Conservation (phyloP, 768 basidiomycete species). For the Russula foetens region DNA sequence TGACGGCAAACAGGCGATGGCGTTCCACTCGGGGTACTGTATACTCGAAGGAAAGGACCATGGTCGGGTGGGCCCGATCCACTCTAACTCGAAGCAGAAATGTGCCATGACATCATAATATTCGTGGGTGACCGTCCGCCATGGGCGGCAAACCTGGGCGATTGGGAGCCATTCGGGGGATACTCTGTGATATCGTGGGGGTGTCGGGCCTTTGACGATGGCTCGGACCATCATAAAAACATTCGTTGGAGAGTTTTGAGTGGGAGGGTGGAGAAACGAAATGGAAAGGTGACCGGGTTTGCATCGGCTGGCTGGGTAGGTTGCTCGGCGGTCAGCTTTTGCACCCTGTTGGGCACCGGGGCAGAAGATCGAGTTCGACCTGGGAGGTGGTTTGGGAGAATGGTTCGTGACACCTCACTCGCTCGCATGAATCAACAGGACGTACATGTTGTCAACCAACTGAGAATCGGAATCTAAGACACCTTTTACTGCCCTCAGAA, state of each 20-base stretch:
- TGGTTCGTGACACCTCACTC: background rate
- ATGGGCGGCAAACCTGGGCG: constrained; percentile 10
- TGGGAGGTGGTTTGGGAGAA: background rate
- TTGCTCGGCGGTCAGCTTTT: no score
- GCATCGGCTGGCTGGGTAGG: background rate
- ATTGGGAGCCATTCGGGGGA: constrained; percentile 13
- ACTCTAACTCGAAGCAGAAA: no score
- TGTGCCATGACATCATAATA: no score
- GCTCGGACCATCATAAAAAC: constrained; percentile 5
- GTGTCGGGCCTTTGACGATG: background rate
- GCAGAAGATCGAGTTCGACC: no score
- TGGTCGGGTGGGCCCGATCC: background rate
- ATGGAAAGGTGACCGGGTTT: background rate
- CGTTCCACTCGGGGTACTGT: constrained; percentile 11
- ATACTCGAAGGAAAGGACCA: background rate
- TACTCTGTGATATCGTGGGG: background rate
- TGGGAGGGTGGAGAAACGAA: constrained; percentile 7
- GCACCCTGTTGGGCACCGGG: background rate
- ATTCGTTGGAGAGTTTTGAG: constrained; percentile 7
- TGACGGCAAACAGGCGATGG: constrained; percentile 9
- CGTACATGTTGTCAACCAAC: background rate
- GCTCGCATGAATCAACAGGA: background rate
- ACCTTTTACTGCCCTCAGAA: background rate
- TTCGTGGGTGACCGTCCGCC: constrained; percentile 2
- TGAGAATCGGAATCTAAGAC: background rate